A percentile compares a stretch with the other conserved stretches of the same genome.
Evolutionary conservation across 148 eudicot genomes (phyloP).

Genomic region (Fagopyrum homotropicum): DNA sequence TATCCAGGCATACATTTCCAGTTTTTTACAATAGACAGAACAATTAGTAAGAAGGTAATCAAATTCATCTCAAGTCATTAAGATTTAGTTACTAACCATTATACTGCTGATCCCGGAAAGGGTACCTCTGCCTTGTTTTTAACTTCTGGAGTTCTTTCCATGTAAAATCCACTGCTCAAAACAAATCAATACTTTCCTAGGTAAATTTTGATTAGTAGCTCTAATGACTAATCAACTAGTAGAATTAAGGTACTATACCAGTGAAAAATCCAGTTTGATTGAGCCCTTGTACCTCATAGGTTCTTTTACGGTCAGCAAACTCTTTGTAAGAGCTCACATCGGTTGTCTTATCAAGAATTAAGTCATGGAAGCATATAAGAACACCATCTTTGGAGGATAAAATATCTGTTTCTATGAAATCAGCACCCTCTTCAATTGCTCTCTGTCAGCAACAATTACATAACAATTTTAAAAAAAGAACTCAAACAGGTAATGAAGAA

Average conservation of each 20-base stretch:
- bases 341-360: conserved; percentile 65
- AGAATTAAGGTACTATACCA: conserved; percentile 30
- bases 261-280: conserved; percentile 69
- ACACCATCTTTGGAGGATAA: conserved; percentile 76
- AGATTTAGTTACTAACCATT: conserved; percentile 48
- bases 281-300: conserved; percentile 74
- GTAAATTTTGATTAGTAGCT: not conserved
- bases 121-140: conserved; percentile 67
- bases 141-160: conserved; percentile 75
- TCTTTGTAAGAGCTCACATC: conserved; percentile 63
- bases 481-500: not conserved
- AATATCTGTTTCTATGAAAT: conserved; percentile 86
- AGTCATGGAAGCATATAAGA: conserved; percentile 79
- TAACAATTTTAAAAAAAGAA: not conserved
- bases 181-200: not conserved
- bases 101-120: conserved; percentile 79
- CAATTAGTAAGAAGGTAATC: not conserved
- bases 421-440: conserved; percentile 94
- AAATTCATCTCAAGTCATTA: not conserved
- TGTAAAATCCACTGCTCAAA: conserved; percentile 77
- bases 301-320: conserved; percentile 68
- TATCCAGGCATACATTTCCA: not conserved
- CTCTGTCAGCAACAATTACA: conserved; percentile 35
- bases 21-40: not conserved
- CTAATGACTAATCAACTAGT: not conserved